phyloP scores from a whole-genome alignment of 495 filamentous ascomycete genomes.

The Talaromyces borbonicus region DNA sequence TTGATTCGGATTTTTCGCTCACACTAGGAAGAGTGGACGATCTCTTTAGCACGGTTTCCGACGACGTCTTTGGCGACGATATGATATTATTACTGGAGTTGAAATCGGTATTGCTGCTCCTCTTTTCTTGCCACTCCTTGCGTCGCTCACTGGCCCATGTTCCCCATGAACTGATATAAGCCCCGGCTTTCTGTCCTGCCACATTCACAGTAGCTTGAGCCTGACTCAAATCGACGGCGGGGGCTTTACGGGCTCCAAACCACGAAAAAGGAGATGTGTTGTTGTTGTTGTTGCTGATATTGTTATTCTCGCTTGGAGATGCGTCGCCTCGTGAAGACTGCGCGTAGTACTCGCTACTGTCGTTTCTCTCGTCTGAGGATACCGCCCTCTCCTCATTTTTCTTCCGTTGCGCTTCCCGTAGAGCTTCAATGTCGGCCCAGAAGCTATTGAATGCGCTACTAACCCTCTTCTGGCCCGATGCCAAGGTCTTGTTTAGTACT shows the following conservation, averaged over 20 bases:
- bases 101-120: conserved; percentile 5
- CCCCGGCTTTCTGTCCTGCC: conserved; percentile 64
- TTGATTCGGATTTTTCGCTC: conserved; percentile 25
- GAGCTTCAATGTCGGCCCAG: conserved; percentile 78
- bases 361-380: conserved; percentile 20
- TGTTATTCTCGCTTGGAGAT: background rate
- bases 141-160: conserved; percentile 87
- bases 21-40: conserved; percentile 13
- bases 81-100: conserved; percentile 12
- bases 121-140: conserved; percentile 47
- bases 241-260: conserved; percentile 26
- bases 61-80: conserved; percentile 23
- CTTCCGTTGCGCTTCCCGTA: conserved; percentile 72
- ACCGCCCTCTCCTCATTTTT: conserved; percentile 48
- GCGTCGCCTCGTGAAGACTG: conserved; percentile 9
- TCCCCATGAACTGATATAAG: conserved; percentile 93
- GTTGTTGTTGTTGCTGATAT: background rate
- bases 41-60: conserved; percentile 12
- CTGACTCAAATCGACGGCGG: conserved; percentile 47
- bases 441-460: conserved; percentile 73
- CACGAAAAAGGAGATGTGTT: conserved; percentile 11
- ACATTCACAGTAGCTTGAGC: conserved; percentile 59
- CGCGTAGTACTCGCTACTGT: background rate
- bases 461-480: conserved; percentile 77
- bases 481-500: conserved; percentile 65